Evolutionary conservation across 2,329 filamentous ascomycete genomes (phyloP).

Genomic region (Lasiodiplodia sp.): DNA sequence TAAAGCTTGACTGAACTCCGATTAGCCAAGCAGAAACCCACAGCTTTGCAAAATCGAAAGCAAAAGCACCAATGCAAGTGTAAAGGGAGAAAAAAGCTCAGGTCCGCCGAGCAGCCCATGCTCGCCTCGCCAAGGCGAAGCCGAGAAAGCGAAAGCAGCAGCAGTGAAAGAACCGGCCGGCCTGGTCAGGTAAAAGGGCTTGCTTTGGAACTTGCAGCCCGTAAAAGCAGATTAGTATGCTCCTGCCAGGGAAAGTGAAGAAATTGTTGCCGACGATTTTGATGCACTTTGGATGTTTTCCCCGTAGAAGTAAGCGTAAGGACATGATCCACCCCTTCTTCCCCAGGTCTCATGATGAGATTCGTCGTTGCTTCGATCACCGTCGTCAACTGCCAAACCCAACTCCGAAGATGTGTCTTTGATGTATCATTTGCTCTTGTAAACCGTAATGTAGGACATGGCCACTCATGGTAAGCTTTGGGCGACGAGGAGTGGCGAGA

Average conservation of each 20-base stretch:
- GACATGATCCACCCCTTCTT: slow-evolving; percentile 16
- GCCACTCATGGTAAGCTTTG: slow-evolving; percentile 1
- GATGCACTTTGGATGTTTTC: slow-evolving; percentile 11
- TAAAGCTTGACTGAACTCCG: slow-evolving; percentile 19
- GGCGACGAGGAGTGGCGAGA: background rate
- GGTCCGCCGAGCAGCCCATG: slow-evolving; percentile 10
- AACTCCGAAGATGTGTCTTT: slow-evolving; percentile 28
- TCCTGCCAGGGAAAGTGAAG: slow-evolving; percentile 12
- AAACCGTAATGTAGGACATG: slow-evolving; percentile 24
- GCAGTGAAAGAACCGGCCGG: slow-evolving; percentile 15
- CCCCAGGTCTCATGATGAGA: slow-evolving; percentile 21
- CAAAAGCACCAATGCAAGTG: slow-evolving; percentile 1
- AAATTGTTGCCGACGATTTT: slow-evolving; percentile 25
- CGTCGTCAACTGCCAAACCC: slow-evolving; percentile 23
- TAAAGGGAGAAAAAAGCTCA: background rate
- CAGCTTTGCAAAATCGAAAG: slow-evolving; percentile 24
- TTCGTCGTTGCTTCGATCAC: slow-evolving; percentile 22
- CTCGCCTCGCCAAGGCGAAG: slow-evolving; percentile 1
- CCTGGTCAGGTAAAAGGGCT: background rate
- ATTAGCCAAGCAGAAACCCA: slow-evolving; percentile 23
- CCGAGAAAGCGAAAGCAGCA: slow-evolving; percentile 22
- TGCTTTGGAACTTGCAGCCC: slow-evolving; percentile 10
- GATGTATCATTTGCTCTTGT: slow-evolving; percentile 29
- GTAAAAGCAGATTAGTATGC: slow-evolving; percentile 5
- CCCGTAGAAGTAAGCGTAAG: slow-evolving; percentile 20